These are phyloP conservation scores for Diospyros kaki DNA, from an alignment of 148 eudicot genomes.

Conservation along the genomic window DNA sequence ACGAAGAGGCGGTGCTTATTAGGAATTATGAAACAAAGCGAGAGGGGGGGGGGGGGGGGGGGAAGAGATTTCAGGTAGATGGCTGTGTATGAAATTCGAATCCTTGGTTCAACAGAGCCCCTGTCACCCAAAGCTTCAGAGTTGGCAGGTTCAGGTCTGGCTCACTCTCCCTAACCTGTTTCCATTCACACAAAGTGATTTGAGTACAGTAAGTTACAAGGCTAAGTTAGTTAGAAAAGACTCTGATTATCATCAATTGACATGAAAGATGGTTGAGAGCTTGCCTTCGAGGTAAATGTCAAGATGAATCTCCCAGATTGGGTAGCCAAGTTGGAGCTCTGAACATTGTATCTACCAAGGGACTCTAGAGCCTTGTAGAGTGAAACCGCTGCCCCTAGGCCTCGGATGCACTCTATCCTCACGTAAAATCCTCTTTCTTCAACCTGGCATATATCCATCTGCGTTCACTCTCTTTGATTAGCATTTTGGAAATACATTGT, in stretches of 20 bases:
- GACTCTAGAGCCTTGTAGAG: conserved; percentile 70
- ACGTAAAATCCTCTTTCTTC: conserved; percentile 62
- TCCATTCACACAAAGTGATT: neutral
- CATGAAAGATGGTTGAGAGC: neutral
- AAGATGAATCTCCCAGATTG: conserved; percentile 42
- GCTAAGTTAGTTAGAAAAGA: too few species aligned
- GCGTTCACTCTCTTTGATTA: neutral
- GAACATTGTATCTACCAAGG: conserved; percentile 40
- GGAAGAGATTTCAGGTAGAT: neutral
- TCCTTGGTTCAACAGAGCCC: conserved; percentile 60
- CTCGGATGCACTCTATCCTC: conserved; percentile 56
- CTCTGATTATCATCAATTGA: neutral
- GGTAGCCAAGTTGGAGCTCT: conserved; percentile 52
- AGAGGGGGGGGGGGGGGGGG: too few species aligned
- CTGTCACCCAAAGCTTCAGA: conserved; percentile 58
- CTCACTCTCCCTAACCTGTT: conserved; percentile 47
- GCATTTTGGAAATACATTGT: too few species aligned
- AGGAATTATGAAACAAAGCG: too few species aligned
- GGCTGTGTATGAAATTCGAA: conserved; percentile 40
- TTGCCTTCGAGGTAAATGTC: conserved; percentile 60
- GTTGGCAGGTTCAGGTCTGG: conserved; percentile 41
- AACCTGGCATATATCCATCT: conserved; percentile 66
- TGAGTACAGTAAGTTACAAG: neutral
- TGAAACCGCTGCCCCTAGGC: conserved; percentile 57
- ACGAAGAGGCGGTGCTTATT: too few species aligned